Conservation (phyloP, 192 early-diverging fungal genomes). For the Coemansia asiatica region DNA sequence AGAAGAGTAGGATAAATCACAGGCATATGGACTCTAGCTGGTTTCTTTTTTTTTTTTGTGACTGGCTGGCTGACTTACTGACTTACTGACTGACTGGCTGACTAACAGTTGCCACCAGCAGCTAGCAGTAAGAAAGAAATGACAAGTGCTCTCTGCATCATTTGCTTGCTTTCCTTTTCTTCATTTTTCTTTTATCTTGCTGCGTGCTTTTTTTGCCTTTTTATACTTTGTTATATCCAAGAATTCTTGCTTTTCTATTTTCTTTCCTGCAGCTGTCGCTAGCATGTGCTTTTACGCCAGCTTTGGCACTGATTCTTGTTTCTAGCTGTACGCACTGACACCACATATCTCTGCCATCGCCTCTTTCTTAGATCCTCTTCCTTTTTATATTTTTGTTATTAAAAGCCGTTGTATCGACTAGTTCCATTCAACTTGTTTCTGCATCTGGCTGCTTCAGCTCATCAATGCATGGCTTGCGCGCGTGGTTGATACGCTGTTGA, state of each 20-base stretch:
- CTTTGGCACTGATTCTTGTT: neutral
- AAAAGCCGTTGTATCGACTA: neutral
- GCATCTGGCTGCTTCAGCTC: neutral
- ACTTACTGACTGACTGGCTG: too few relatives aligned
- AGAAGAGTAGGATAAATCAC: neutral
- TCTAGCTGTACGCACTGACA: constrained; percentile 3
- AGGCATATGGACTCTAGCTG: neutral
- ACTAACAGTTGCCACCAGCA: too few relatives aligned
- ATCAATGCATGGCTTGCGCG: constrained; percentile 7
- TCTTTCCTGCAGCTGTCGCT: neutral
- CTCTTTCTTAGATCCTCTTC: too few relatives aligned
- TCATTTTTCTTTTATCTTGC: neutral
- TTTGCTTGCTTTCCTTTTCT: neutral
- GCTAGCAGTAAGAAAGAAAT: neutral
- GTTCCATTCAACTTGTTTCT: neutral
- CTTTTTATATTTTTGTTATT: neutral
- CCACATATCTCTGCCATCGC: neutral
- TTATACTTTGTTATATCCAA: neutral
- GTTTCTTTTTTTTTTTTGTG: neutral
- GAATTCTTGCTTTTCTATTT: neutral
- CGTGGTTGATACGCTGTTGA: constrained; percentile 5
- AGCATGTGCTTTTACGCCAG: neutral
- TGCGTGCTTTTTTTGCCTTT: neutral
- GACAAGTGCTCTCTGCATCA: neutral
- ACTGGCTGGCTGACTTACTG: too few relatives aligned